A percentile compares a stretch with the other conserved stretches of the same genome.
phyloP scores from a whole-genome alignment of 2,329 filamentous ascomycete species.

The Penicillium griseofulvum region DNA sequence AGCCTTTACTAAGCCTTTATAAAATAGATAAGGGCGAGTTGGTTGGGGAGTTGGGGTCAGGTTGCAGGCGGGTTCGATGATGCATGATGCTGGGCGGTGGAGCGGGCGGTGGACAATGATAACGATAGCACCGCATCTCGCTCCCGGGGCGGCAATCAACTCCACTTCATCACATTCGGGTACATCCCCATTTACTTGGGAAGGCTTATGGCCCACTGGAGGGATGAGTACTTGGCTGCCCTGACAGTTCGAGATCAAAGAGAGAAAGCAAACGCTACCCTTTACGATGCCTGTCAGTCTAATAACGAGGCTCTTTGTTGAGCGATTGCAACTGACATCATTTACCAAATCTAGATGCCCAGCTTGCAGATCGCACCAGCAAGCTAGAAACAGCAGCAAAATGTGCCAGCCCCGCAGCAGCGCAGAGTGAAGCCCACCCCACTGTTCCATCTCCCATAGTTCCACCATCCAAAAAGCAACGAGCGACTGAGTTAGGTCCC shows the following conservation, averaged over 20 bases:
- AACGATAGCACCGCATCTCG: constrained; percentile 21
- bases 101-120: constrained; percentile 26
- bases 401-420: constrained; percentile 16
- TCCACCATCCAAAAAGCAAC: constrained; percentile 28
- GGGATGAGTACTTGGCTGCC: constrained; percentile 74
- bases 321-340: constrained; percentile 23
- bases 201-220: constrained; percentile 65
- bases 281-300: constrained; percentile 72
- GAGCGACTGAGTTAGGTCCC: constrained; percentile 19
- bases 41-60: constrained; percentile 24
- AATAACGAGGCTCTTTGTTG: constrained; percentile 1
- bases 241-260: constrained; percentile 69
- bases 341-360: constrained; percentile 52
- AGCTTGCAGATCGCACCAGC: constrained; percentile 65
- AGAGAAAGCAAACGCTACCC: constrained; percentile 62
- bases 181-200: constrained; percentile 14
- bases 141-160: constrained; percentile 9
- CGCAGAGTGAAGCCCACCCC: constrained; percentile 23
- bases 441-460: constrained; percentile 30
- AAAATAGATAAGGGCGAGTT: constrained; percentile 3
- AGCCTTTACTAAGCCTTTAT: not conserved
- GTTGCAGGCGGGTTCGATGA: constrained; percentile 32
- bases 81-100: constrained; percentile 36
- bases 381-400: constrained; percentile 43
- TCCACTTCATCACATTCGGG: constrained; percentile 19